Evolutionary conservation across 805 yeast species (phyloP), one percentile per base, ranked within the genome.

Genomic region (Hagleromyces aurorensis): DNA sequence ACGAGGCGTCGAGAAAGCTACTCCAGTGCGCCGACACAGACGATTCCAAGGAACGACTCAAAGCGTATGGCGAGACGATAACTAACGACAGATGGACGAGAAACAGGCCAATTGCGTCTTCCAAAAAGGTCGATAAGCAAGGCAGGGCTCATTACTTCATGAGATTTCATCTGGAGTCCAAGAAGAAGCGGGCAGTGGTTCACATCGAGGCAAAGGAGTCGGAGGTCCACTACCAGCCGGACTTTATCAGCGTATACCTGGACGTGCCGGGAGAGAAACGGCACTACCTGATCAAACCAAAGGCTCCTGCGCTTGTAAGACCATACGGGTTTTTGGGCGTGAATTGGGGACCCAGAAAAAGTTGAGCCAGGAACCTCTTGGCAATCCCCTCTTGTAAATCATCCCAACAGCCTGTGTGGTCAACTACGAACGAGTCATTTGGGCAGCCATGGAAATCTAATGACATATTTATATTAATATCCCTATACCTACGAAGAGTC

Each of bases 131-230:
- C 33, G 94, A 80, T 30, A 69, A 72, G 37, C 78, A 78, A 35
- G 94, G 94, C 2, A 72, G 75, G 44, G 91, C 82, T 42, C 93
- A 81, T 44, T 65, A 82, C 45, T 64, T 75, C 35, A 80, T 87
- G 91, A 75, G 79, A 52, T 86, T 86, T 57, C 86, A 80, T 48
- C 89, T 87, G 23, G 87, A 83, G 52, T 76, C 93, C 23, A 69
- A 69, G 18, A 53, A 64, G 13, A 71, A 62, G 32, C 70, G 70
- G 37, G 96, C 84, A 7, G 63, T 76, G 10, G 94, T 81, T 2
- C 75, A 78, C 35, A 66, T 85, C 43, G 96, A 87, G 57, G 89
- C 91, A 30, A 65, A 81, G 23, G 85, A 80, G 43, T 59, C 64
- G 23, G 45, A 47, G n/a, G 72, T 70, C 27, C 70, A 73, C 10